A percentile compares a stretch with the other conserved stretches of the same genome.
These are phyloP conservation scores for Pyropia haitanensis DNA, from an alignment of 23 red algal genomes.

Conservation along the genomic window DNA sequence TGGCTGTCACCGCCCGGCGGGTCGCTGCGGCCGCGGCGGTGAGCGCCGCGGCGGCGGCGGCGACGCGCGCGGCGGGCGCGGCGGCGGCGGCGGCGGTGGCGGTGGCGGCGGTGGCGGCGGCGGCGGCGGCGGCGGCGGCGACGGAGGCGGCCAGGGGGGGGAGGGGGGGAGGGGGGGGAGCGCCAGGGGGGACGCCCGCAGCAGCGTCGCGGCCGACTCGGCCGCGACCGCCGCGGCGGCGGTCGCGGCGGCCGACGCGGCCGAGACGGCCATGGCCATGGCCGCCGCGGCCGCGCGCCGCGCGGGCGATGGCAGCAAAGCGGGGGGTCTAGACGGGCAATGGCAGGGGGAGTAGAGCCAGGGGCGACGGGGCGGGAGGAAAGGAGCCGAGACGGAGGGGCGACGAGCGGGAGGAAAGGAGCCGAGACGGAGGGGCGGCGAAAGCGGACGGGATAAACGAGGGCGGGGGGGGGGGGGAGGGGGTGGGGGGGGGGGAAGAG, in stretches of 20 bases:
- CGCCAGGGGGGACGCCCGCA: neutral
- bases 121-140: neutral
- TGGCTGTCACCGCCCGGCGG: neutral
- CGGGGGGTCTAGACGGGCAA: neutral
- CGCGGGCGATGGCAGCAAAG: neutral
- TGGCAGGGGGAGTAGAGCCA: neutral
- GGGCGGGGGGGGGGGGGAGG: too few species aligned
- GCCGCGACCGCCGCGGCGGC: slow-evolving; percentile 13
- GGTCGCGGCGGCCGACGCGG: slow-evolving; percentile 18
- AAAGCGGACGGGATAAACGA: too few species aligned
- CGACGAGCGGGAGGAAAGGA: too few species aligned
- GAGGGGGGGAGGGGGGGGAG: neutral
- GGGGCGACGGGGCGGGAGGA: neutral
- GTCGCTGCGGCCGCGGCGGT: neutral
- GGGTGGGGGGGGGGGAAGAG: too few species aligned
- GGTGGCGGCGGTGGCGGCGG: neutral
- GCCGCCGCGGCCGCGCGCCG: neutral
- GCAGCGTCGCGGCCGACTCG: neutral
- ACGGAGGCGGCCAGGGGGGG: neutral
- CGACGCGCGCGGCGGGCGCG: slow-evolving; percentile 16
- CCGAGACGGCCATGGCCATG: slow-evolving; percentile 9
- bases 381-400: too few species aligned
- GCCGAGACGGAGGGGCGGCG: too few species aligned
- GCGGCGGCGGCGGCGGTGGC: slow-evolving; percentile 9
- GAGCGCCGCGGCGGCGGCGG: slow-evolving; percentile 6